Base-by-base conservation (phyloP, 78 protist genomes). In the Speleostelium caveatum region DNA sequence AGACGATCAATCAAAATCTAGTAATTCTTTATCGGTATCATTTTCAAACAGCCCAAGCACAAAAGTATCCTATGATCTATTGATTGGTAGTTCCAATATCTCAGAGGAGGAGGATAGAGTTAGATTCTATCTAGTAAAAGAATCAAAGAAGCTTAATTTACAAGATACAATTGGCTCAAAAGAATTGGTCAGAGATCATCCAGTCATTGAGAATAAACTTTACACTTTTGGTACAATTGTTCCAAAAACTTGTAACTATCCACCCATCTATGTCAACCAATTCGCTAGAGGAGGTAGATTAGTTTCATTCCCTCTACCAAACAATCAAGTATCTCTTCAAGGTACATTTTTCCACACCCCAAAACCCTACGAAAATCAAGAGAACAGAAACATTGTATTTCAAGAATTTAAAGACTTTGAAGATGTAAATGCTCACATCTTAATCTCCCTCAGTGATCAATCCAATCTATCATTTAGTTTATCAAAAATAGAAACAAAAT, bases 401-500 rank as follows among this genome's bases (percentile, higher is more conserved):
- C 8, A 42, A 12, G 67, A 62, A 28, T 69, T 69, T 45, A 22
- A 32, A 14, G 49, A 42, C 14, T 59, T 83, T 38, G 91, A 83
- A 71, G 91, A 83, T 69, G 5, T 83, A 28, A 63, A 63, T 71
- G 77, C 77, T 36, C 91, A 83, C 42, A 83, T 33, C n/a, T 30
- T 83, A 10, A 51, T 69, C 39, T 53, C 77, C 36, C 42, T 83
- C 55, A 22, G 0, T 26, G 91, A 83, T 72, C 65, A 51, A 72
- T 32, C 65, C 51, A 51, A 8, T 1, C 10, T 5, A 24, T 5
- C 26, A 45, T 42, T 19, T 61, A 30, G 2, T 30, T 22, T 36
- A 39, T 51, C 30, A 12, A n/a, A 45, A 72, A 51, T 16, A 33
- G 65, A 72, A 72, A 6, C 17, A 19, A 24, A 36, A 53, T 24